These are phyloP conservation scores for Tephrocybe sp. DNA, from an alignment of 768 basidiomycete genomes.

Conservation along the genomic window DNA sequence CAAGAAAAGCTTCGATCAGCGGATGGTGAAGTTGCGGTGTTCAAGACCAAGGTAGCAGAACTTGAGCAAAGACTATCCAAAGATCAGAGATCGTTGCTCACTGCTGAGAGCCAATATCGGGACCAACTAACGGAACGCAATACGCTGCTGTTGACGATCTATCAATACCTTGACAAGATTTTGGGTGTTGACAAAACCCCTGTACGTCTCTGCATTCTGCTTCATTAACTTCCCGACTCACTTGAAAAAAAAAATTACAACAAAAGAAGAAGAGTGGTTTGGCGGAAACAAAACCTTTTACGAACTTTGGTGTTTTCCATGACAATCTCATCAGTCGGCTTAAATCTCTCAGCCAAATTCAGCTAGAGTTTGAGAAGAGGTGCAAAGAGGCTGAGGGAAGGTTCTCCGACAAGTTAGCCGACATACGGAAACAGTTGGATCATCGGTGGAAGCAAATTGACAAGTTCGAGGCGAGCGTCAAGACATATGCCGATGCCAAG, in stretches of 20 bases:
- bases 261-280: slow-evolving; percentile 71
- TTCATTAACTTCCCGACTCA: neutral
- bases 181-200: slow-evolving; percentile 85
- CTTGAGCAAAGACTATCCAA: slow-evolving; percentile 79
- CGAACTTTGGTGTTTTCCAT: slow-evolving; percentile 91
- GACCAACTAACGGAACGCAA: slow-evolving; percentile 94
- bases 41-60: slow-evolving; percentile 64
- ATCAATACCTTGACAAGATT: slow-evolving; percentile 94
- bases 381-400: slow-evolving; percentile 74
- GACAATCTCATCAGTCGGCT: slow-evolving; percentile 89
- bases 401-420: slow-evolving; percentile 69
- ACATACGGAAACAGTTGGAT: slow-evolving; percentile 86
- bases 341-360: slow-evolving; percentile 80
- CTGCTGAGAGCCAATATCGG: slow-evolving; percentile 76
- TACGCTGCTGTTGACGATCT: slow-evolving; percentile 86
- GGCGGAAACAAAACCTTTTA: slow-evolving; percentile 87
- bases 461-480: slow-evolving; percentile 85
- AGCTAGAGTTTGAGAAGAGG: slow-evolving; percentile 82
- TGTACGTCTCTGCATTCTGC: slow-evolving; percentile 40
- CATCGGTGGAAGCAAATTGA: slow-evolving; percentile 89
- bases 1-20: slow-evolving; percentile 60
- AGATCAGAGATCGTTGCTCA: slow-evolving; percentile 71
- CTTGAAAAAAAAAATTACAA: neutral
- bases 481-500: slow-evolving; percentile 78
- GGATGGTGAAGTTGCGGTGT: slow-evolving; percentile 62